A percentile compares a stretch with the other conserved stretches of the same genome.
Evolutionary conservation across 306 rosid species (phyloP).

Genomic region (Nissolia schottii): DNA sequence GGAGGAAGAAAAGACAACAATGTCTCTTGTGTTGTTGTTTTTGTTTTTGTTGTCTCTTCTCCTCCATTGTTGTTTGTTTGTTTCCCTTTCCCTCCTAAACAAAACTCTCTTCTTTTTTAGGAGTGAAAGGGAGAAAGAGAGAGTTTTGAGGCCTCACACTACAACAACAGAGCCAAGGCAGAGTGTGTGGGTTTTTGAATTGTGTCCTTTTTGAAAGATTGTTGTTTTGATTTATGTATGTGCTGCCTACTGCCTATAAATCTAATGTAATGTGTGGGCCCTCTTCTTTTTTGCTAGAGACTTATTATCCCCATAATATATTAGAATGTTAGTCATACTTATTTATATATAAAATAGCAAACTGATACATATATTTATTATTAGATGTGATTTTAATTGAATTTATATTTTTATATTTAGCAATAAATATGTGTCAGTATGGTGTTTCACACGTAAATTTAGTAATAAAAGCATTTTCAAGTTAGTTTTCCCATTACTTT

Average conservation of each 20-base stretch:
- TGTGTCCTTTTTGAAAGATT: conserved; percentile 13
- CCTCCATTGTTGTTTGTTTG: too few relatives aligned
- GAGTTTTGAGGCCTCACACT: background rate
- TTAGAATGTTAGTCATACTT: too few relatives aligned
- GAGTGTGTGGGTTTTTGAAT: conserved; percentile 25
- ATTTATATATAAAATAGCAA: too few relatives aligned
- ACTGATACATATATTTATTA: too few relatives aligned
- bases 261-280: background rate
- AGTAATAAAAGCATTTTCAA: too few relatives aligned
- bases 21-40: conserved; percentile 16
- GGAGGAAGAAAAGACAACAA: conserved; percentile 23
- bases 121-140: conserved; percentile 44
- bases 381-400: too few relatives aligned
- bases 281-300: background rate
- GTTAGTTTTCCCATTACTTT: background rate
- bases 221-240: too few relatives aligned
- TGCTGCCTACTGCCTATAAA: too few relatives aligned
- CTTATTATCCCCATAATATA: too few relatives aligned
- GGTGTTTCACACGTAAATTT: too few relatives aligned
- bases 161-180: background rate
- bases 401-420: too few relatives aligned
- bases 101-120: conserved; percentile 19
- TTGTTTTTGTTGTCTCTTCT: background rate
- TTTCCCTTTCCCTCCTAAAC: conserved; percentile 47
- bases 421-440: too few relatives aligned